phyloP scores from a whole-genome alignment of 805 yeast genomes.

The Kodamaea fukazawae region DNA sequence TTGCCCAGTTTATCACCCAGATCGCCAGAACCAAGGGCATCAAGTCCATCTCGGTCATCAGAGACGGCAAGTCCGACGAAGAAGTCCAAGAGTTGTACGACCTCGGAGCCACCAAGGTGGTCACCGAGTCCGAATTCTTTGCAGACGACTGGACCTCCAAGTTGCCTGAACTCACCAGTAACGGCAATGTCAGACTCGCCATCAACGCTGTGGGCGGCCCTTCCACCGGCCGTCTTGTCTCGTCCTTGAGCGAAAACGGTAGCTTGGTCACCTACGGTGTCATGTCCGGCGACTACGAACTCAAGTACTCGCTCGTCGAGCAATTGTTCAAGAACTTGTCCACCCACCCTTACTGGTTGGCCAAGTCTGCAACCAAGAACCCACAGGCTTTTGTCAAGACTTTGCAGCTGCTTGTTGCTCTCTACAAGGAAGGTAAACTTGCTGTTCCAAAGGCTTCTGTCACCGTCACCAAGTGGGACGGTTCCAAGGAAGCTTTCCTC shows the following conservation, averaged over 20 bases:
- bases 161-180: slow-evolving; percentile 17
- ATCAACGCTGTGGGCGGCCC: slow-evolving; percentile 32
- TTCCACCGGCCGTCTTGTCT: slow-evolving; percentile 20
- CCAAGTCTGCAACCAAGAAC: slow-evolving; percentile 27
- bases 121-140: slow-evolving; percentile 27
- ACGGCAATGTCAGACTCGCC: slow-evolving; percentile 28
- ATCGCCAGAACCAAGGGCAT: slow-evolving; percentile 24
- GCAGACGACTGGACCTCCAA: slow-evolving; percentile 14
- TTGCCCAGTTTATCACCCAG: slow-evolving; percentile 29
- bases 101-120: slow-evolving; percentile 32
- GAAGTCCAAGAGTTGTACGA: slow-evolving; percentile 20
- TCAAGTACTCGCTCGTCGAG: slow-evolving; percentile 18
- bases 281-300: slow-evolving; percentile 15
- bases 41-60: slow-evolving; percentile 26
- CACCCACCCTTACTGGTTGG: slow-evolving; percentile 32
- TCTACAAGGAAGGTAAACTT: slow-evolving; percentile 59
- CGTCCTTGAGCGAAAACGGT: slow-evolving; percentile 26
- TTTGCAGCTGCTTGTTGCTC: slow-evolving; percentile 51
- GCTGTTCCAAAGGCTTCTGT: slow-evolving; percentile 9
- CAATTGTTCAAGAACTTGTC: slow-evolving; percentile 33
- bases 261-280: slow-evolving; percentile 29
- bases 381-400: slow-evolving; percentile 60
- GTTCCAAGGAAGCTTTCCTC: neutral
- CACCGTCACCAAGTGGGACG: slow-evolving; percentile 1
- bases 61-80: slow-evolving; percentile 27